Base-by-base conservation (phyloP, 1,284 basidiomycete genomes). In the Naganishia sp. region DNA sequence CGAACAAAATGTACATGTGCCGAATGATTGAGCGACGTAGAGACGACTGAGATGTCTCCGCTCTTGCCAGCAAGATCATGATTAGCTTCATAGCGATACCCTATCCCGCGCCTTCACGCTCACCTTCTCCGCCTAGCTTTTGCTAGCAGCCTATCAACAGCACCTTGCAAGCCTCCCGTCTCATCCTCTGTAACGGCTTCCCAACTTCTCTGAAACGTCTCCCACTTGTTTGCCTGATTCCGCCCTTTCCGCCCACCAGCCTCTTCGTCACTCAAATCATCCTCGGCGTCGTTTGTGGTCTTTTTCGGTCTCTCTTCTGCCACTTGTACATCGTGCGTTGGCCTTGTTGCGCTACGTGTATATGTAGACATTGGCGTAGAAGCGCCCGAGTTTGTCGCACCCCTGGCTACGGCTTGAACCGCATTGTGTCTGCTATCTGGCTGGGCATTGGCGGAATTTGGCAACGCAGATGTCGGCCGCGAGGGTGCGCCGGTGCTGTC, bases 101-200 rank as follows among this genome's bases (percentile, higher is more conserved):
- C 54, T 21, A 31, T 15, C 21, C 48, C 15, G 25, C 48, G 49
- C 52, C 43, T 54, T 3, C 28, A 53, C 31, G 70, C 84, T 67
- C 70, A 89, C 93, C 94, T 85, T 75, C 90, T 85, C 64, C 95
- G 85, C 71, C 94, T 84, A 11, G 89, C 87, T 68, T 92, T 84
- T 16, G 94, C 92, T 78, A 98, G 85, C 73, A 92, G 84, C 69
- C 90, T 90, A 71, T 94, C 88, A 3, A 99, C 94, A 1, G 94
- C 90, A 1, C 88, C 86, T 70, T 94, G 90, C 69, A 99, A 79
- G 72, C 92, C 95, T 1, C 95, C 95, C 0, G 85, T 85, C 74
- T 94, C 95, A 77, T 99, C 95, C 78, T 99, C 96, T 75, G 93
- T 90, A 0, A 99, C 92, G 2, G 89, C 90, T 73, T 99, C 96